These are phyloP conservation scores for Aureobasidium uvarum DNA, from an alignment of 2,329 filamentous ascomycete species.

Conservation along the genomic window DNA sequence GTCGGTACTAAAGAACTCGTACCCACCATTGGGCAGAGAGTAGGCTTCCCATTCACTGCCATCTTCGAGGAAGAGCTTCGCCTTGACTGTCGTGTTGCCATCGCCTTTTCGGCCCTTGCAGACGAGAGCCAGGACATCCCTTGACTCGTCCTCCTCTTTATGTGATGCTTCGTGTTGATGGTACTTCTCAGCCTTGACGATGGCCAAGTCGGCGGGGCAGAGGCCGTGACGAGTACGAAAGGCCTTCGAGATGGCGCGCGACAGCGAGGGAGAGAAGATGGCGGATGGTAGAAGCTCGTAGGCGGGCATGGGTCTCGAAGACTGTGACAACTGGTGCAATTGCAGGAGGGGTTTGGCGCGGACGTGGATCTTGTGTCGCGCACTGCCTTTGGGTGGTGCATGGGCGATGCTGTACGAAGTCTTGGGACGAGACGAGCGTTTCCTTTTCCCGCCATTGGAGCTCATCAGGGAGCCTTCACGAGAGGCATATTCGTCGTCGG, in stretches of 20 bases:
- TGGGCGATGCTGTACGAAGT: slow-evolving; percentile 67
- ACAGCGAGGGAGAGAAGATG: slow-evolving; percentile 58
- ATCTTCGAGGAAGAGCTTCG: slow-evolving; percentile 63
- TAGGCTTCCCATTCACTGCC: slow-evolving; percentile 49
- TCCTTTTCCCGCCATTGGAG: slow-evolving; percentile 28
- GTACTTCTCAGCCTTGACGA: slow-evolving; percentile 70
- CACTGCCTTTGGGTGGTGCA: slow-evolving; percentile 59
- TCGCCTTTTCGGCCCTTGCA: slow-evolving; percentile 51
- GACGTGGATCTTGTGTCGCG: slow-evolving; percentile 61
- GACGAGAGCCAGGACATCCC: slow-evolving; percentile 66
- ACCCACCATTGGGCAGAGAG: slow-evolving; percentile 45
- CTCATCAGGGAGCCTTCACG: slow-evolving; percentile 33
- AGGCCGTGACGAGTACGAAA: slow-evolving; percentile 64
- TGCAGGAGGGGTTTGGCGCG: slow-evolving; percentile 69
- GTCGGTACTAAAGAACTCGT: slow-evolving; percentile 60
- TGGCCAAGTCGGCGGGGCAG: slow-evolving; percentile 66
- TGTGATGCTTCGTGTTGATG: slow-evolving; percentile 45
- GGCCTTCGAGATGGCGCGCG: slow-evolving; percentile 61
- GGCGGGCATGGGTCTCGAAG: slow-evolving; percentile 62
- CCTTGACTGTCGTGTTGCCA: slow-evolving; percentile 58
- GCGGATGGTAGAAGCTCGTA: slow-evolving; percentile 67
- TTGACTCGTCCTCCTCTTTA: slow-evolving; percentile 53
- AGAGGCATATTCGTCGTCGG: slow-evolving; percentile 38
- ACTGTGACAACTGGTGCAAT: slow-evolving; percentile 63
- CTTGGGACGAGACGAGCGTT: slow-evolving; percentile 48